phyloP scores from a whole-genome alignment of 495 filamentous ascomycete species.

The Terfezia boudieri region DNA sequence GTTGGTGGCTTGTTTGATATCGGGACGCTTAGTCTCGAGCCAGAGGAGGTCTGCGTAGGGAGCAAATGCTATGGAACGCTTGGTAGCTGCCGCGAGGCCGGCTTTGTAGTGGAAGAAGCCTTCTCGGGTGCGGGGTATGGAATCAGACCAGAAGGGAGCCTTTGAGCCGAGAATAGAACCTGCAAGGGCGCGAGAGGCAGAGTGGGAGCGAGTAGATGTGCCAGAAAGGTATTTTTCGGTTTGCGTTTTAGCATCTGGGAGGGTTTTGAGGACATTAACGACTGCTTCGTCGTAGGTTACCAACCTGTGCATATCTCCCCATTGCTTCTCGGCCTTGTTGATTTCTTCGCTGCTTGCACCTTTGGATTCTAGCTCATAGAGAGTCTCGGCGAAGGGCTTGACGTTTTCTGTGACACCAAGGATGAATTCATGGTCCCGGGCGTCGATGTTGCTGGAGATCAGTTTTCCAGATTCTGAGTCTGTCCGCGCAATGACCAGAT shows the following conservation, averaged over 20 bases:
- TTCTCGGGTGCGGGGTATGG: slow-evolving; percentile 80
- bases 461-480: slow-evolving; percentile 86
- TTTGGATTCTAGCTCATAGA: slow-evolving; percentile 69
- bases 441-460: slow-evolving; percentile 72
- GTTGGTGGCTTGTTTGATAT: slow-evolving; percentile 45
- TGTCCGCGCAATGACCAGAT: slow-evolving; percentile 79
- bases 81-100: slow-evolving; percentile 72
- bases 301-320: slow-evolving; percentile 71
- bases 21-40: slow-evolving; percentile 85
- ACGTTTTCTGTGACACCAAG: slow-evolving; percentile 51
- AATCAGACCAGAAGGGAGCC: slow-evolving; percentile 63
- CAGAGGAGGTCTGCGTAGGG: slow-evolving; percentile 90
- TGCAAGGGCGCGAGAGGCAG: slow-evolving; percentile 49
- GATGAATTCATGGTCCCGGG: slow-evolving; percentile 90
- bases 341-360: slow-evolving; percentile 63
- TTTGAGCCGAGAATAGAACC: slow-evolving; percentile 27
- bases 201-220: slow-evolving; percentile 34
- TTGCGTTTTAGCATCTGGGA: slow-evolving; percentile 34
- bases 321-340: slow-evolving; percentile 62
- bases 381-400: slow-evolving; percentile 60
- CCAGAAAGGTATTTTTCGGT: slow-evolving; percentile 42
- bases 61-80: slow-evolving; percentile 72
- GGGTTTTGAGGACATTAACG: slow-evolving; percentile 42
- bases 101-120: slow-evolving; percentile 91
- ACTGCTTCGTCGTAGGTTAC: slow-evolving; percentile 84